phyloP scores from a whole-genome alignment of 2,329 filamentous ascomycete species.

The Phoma sp. region DNA sequence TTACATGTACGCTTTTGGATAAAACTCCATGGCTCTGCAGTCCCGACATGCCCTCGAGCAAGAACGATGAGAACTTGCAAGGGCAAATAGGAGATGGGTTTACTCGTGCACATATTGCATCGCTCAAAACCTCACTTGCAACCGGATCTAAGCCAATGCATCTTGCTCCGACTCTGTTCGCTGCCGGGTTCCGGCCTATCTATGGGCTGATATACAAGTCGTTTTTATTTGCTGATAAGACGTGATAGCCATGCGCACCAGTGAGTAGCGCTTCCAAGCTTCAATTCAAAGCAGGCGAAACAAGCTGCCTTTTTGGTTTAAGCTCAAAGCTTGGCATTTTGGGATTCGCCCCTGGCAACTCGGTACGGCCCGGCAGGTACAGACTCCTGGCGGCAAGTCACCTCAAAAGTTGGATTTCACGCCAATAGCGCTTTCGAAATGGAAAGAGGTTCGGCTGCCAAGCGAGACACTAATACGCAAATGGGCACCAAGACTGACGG shows the following conservation, averaged over 20 bases:
- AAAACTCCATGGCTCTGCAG: no score
- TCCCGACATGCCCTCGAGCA: no score
- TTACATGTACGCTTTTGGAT: no score
- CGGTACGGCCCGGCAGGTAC: constrained; percentile 10
- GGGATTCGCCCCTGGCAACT: not conserved
- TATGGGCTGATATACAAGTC: not conserved
- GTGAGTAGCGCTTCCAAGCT: not conserved
- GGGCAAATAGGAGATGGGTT: no score
- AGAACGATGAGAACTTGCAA: no score
- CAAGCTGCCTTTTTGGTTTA: constrained; percentile 17
- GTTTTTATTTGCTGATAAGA: constrained; percentile 7
- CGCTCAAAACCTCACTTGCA: not conserved
- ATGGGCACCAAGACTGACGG: constrained; percentile 1
- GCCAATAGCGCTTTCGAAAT: constrained; percentile 6
- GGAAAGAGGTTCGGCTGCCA: not conserved
- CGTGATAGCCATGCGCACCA: constrained; percentile 3
- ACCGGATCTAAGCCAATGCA: not conserved
- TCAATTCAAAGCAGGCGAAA: not conserved
- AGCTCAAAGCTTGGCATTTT: constrained; percentile 12
- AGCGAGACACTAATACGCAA: not conserved
- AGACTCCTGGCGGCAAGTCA: not conserved
- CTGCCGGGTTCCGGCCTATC: not conserved
- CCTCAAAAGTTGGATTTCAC: not conserved
- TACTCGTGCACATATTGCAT: no score
- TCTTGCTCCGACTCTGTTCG: not conserved